Evolutionary conservation across 495 filamentous ascomycete genomes (phyloP).

Genomic region (Xylaria grammica): DNA sequence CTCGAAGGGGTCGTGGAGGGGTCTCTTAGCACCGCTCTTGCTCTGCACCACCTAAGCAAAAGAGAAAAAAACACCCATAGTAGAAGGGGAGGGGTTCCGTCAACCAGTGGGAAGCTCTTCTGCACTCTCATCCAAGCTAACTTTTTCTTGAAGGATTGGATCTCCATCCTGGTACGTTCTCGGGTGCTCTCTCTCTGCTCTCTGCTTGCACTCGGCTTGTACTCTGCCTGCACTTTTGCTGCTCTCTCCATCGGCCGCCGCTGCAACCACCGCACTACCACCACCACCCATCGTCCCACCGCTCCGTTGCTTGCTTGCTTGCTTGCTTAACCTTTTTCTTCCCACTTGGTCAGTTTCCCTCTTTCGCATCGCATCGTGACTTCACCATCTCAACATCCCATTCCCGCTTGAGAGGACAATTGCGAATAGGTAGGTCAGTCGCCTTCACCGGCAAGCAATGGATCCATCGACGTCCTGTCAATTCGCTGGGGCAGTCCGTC

Average conservation of each 20-base stretch:
- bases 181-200: too few relatives aligned
- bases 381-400: conserved; percentile 22
- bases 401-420: conserved; percentile 31
- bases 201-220: too few relatives aligned
- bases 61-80: neutral
- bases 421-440: conserved; percentile 31
- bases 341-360: conserved; percentile 23
- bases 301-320: neutral
- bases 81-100: neutral
- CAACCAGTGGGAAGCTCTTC: conserved; percentile 11
- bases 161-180: conserved; percentile 25
- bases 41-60: neutral
- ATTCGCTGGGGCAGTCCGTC: neutral
- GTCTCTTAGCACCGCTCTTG: neutral
- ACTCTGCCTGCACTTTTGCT: too few relatives aligned
- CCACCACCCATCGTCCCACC: conserved; percentile 5
- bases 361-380: conserved; percentile 29
- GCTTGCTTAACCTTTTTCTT: conserved; percentile 11
- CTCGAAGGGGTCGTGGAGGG: conserved; percentile 13
- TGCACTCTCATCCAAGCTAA: conserved; percentile 15
- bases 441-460: neutral
- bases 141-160: conserved; percentile 16
- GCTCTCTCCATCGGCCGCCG: conserved; percentile 8
- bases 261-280: conserved; percentile 15
- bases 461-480: neutral